Conservation (phyloP, 164 flowering plant species). For the Paratinospora sagittata region DNA sequence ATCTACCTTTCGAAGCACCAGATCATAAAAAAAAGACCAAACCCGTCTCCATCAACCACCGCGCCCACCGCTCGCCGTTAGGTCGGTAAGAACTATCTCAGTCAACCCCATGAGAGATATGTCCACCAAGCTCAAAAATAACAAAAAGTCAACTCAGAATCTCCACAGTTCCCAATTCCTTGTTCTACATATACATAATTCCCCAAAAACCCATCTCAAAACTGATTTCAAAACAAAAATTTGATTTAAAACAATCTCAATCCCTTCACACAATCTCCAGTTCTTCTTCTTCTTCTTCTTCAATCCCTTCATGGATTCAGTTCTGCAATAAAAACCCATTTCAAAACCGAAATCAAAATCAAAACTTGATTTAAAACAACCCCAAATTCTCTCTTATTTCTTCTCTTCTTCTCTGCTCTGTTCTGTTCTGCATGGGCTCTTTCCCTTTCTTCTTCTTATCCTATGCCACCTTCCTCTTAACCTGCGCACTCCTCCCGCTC, state of each 20-base stretch:
- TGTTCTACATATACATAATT: no score
- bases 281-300: no score
- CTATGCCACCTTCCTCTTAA: constrained; percentile 13
- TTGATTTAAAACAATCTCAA: no score
- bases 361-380: neutral
- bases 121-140: neutral
- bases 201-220: no score
- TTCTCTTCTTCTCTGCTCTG: neutral
- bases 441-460: constrained; percentile 26
- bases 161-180: neutral
- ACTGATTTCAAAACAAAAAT: no score
- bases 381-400: neutral
- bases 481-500: constrained; percentile 25
- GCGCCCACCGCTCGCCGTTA: neutral
- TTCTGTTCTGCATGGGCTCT: constrained; percentile 10
- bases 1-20: neutral
- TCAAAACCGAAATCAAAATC: neutral
- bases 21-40: neutral
- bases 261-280: no score
- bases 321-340: neutral
- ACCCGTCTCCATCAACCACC: neutral
- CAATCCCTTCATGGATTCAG: no score
- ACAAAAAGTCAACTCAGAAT: neutral
- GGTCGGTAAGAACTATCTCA: neutral
- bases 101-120: neutral